phyloP scores from a whole-genome alignment of 805 yeast genomes.

The Ogataea thermomethanolica region DNA sequence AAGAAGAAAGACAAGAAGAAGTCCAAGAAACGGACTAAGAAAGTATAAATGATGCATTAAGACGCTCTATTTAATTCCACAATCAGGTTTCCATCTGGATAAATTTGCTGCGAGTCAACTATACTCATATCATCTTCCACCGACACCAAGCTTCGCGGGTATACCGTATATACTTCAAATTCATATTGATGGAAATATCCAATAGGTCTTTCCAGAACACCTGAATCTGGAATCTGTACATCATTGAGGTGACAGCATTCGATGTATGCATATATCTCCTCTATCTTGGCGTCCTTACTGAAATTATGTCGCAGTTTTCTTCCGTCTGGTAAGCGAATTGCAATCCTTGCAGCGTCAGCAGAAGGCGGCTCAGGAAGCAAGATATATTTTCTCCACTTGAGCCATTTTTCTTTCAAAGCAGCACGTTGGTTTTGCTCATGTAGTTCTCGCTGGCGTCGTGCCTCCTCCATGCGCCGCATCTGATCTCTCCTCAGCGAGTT shows the following conservation, averaged over 20 bases:
- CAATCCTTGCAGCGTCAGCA: slow-evolving; percentile 52
- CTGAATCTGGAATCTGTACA: slow-evolving; percentile 32
- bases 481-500: slow-evolving; percentile 67
- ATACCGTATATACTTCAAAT: slow-evolving; percentile 52
- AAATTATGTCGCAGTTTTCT: slow-evolving; percentile 52
- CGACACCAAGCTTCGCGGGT: slow-evolving; percentile 50
- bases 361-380: slow-evolving; percentile 19
- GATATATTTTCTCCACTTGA: slow-evolving; percentile 42
- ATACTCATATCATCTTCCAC: slow-evolving; percentile 31
- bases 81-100: slow-evolving; percentile 63
- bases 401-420: slow-evolving; percentile 36
- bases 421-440: slow-evolving; percentile 16
- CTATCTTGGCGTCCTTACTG: slow-evolving; percentile 43
- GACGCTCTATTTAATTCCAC: slow-evolving; percentile 21
- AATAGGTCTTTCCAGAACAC: slow-evolving; percentile 20
- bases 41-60: slow-evolving; percentile 4
- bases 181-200: slow-evolving; percentile 43
- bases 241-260: slow-evolving; percentile 41
- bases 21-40: slow-evolving; percentile 37
- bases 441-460: slow-evolving; percentile 24
- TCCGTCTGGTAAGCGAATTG: slow-evolving; percentile 65
- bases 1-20: slow-evolving; percentile 76
- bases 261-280: slow-evolving; percentile 68
- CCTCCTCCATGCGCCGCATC: slow-evolving; percentile 43
- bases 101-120: slow-evolving; percentile 43